Base-by-base conservation (phyloP, 306 rosid species). In the Sophora flavescens region DNA sequence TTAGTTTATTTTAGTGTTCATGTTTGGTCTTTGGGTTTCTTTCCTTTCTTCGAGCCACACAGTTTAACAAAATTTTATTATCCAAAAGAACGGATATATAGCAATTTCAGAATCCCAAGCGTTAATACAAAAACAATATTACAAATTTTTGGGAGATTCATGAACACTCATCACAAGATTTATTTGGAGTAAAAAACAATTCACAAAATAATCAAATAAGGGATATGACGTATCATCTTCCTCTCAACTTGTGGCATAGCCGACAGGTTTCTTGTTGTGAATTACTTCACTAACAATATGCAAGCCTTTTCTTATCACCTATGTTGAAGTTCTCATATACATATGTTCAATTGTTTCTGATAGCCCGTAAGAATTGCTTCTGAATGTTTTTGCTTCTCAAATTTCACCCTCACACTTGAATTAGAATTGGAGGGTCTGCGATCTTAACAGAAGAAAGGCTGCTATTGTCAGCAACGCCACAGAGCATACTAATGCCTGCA, bases 401-500 rank as follows among this genome's bases (percentile, higher is more conserved):
- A 4, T 59, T 84, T 30, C 61, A 63, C 52, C 68, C 74, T 58
- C 12, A 2, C 48, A 44, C 58, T 53, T 63, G 52, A 73, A 52
- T 73, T 78, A 57, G 33, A 64, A 68, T 35, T 30, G 77, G 64
- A 35, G 60, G 60, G 70, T 41, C 66, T 58, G 26, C 14, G 63
- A 84, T 84, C 80, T 88, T 77, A 85, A 77, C 10, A 88, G 78
- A 81, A 63, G 52, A 86, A 75, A 61, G 63, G 82, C 87, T 44
- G 80, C 91, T 17, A 85, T 62, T 64, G 85, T 44, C 73, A 91
- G 76, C 86, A 86, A 60, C 26, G 44, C 84, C 6, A 86, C 73
- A 2, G 91, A 85, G 70, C 90, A 91, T 64, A 81, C 63, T 15
- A 94, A 81, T 36, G 98, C 97, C 98, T 94, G 94, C 93, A 87